These are phyloP conservation scores for Pyricularia sp. DNA, from an alignment of 2,329 filamentous ascomycete genomes.

Conservation along the genomic window DNA sequence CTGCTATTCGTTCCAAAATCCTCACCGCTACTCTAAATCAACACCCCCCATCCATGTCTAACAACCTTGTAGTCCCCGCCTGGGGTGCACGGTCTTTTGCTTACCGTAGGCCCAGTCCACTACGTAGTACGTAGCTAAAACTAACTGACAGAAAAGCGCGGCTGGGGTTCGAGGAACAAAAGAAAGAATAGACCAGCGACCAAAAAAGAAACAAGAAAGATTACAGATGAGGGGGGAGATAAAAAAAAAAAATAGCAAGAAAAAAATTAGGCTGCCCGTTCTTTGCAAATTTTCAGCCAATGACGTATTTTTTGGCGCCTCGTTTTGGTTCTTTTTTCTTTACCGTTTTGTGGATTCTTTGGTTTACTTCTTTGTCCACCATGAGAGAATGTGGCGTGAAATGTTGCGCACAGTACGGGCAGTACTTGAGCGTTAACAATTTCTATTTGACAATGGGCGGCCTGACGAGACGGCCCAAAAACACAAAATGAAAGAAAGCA, in stretches of 20 bases:
- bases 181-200: neutral
- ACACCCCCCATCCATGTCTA: neutral
- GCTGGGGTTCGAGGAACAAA: neutral
- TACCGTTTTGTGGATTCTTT: neutral
- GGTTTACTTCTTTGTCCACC: neutral
- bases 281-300: neutral
- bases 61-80: neutral
- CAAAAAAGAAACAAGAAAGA: neutral
- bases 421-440: neutral
- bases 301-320: neutral
- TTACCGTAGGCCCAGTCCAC: neutral
- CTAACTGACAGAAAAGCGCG: neutral
- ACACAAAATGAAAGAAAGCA: neutral
- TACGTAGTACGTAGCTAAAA: neutral
- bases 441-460: neutral
- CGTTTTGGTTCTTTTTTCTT: neutral
- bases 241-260: neutral
- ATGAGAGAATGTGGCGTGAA: neutral
- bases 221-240: neutral
- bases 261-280: neutral
- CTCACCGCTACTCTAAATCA: slow-evolving; percentile 1
- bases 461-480: neutral
- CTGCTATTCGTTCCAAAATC: neutral
- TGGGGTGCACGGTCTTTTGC: neutral
- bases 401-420: neutral